Conservation (phyloP, 2,329 filamentous ascomycete species). For the Epichloe scottii region DNA sequence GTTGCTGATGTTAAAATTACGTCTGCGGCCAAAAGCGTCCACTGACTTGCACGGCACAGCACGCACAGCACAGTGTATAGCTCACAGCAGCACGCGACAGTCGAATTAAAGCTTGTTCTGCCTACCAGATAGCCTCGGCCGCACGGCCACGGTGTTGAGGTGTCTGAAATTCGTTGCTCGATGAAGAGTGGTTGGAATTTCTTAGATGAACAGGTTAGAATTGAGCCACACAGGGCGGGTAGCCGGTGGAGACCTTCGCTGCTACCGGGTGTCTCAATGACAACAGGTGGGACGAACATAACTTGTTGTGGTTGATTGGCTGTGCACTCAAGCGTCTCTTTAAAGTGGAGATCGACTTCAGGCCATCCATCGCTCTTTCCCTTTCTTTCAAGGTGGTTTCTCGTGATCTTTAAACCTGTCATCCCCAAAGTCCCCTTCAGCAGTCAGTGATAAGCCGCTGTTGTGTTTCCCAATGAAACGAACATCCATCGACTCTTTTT, state of each 20-base stretch:
- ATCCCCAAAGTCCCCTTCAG: too few species aligned
- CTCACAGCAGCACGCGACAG: neutral
- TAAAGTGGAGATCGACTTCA: too few species aligned
- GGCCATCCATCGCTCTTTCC: too few species aligned
- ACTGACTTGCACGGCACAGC: neutral
- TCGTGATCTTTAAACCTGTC: too few species aligned
- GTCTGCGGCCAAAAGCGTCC: neutral
- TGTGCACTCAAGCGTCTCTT: neutral
- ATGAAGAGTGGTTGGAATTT: neutral
- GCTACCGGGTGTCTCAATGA: neutral
- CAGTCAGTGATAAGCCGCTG: too few species aligned
- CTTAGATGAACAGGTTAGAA: neutral
- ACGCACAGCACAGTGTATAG: neutral
- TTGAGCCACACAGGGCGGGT: neutral
- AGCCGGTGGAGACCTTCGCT: neutral
- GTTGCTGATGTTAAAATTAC: neutral
- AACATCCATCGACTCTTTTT: too few species aligned
- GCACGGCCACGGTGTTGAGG: conserved; percentile 2
- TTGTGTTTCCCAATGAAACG: too few species aligned
- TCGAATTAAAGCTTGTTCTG: neutral
- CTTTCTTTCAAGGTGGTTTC: too few species aligned
- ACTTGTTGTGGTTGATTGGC: neutral
- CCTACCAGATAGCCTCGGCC: conserved; percentile 2
- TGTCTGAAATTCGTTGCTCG: neutral
- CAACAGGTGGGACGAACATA: conserved; percentile 1